phyloP scores from a whole-genome alignment of 1,139 yeast species.

The Tardiomyces depauwii region DNA sequence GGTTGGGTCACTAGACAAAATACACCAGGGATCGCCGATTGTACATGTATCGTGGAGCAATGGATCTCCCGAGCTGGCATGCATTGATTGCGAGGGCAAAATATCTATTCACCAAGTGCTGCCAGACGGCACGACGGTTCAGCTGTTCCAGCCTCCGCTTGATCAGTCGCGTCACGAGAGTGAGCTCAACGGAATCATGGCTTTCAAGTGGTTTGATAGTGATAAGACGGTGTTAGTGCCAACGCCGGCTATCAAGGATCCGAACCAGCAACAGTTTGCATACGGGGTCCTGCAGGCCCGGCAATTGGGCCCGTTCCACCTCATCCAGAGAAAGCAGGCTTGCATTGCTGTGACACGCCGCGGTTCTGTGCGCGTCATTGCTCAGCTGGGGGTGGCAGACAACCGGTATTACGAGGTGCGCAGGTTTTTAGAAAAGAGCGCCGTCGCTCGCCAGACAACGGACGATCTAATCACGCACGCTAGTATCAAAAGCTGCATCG shows the following conservation, averaged over 20 bases:
- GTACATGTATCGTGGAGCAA: constrained; percentile 32
- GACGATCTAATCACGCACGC: constrained; percentile 5
- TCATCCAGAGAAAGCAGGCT: constrained; percentile 58
- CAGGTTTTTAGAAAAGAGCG: constrained; percentile 12
- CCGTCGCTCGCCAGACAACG: constrained; percentile 6
- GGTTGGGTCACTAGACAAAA: constrained; percentile 5
- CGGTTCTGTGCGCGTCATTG: constrained; percentile 39
- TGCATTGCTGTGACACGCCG: constrained; percentile 54
- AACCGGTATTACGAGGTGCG: constrained; percentile 20
- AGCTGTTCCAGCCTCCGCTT: constrained; percentile 7
- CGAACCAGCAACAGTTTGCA: constrained; percentile 7
- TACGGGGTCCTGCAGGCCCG: constrained; percentile 29
- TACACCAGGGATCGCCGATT: constrained; percentile 14
- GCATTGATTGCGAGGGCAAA: constrained; percentile 31
- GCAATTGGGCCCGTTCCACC: constrained; percentile 51
- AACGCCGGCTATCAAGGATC: constrained; percentile 4
- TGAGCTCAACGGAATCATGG: constrained; percentile 29
- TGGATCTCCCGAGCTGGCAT: constrained; percentile 31
- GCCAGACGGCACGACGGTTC: constrained; percentile 6
- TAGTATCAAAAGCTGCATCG: neutral
- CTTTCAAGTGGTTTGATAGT: constrained; percentile 58
- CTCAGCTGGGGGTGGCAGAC: constrained; percentile 18
- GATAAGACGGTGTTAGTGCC: constrained; percentile 37
- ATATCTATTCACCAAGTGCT: constrained; percentile 13
- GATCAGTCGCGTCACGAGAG: constrained; percentile 3